Percentiles rank a stretch among this genome's conserved stretches.
phyloP scores from a whole-genome alignment of 257 asterid genomes.

The Penstemon davidsonii region DNA sequence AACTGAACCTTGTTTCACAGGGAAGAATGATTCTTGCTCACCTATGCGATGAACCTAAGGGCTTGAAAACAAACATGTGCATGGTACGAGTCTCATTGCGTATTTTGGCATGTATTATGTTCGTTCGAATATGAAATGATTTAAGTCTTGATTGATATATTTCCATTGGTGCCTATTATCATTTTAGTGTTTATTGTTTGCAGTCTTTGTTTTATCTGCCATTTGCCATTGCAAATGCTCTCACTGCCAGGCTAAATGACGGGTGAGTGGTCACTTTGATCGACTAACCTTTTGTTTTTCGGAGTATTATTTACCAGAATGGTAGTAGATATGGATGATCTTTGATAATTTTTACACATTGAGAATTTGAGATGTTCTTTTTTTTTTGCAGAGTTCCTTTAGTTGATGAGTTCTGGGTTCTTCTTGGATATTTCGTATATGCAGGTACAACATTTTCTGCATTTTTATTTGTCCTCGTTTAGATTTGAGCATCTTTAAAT shows the following conservation, averaged over 20 bases:
- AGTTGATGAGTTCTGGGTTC: slow-evolving; percentile 82
- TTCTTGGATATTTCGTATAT: slow-evolving; percentile 66
- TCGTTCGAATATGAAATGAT: too few species aligned
- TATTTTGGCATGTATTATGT: background rate
- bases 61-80: slow-evolving; percentile 95
- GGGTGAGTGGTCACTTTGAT: slow-evolving; percentile 53
- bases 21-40: slow-evolving; percentile 95
- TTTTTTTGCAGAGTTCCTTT: slow-evolving; percentile 69
- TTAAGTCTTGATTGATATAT: background rate
- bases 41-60: slow-evolving; percentile 95
- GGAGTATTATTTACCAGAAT: slow-evolving; percentile 11
- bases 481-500: too few species aligned
- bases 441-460: slow-evolving; percentile 46
- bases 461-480: background rate
- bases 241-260: slow-evolving; percentile 81
- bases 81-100: slow-evolving; percentile 54
- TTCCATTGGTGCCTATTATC: slow-evolving; percentile 3
- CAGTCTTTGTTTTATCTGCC: slow-evolving; percentile 91
- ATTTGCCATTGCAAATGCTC: slow-evolving; percentile 87
- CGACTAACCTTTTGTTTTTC: slow-evolving; percentile 2
- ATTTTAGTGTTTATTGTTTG: slow-evolving; percentile 27
- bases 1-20: slow-evolving; percentile 47
- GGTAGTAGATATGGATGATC: slow-evolving; percentile 12
- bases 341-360: slow-evolving; percentile 2
- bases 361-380: too few species aligned